Evolutionary conservation across 23 red algal species (phyloP), one percentile per base, ranked within the genome.

Genomic region (Pyropia haitanensis): DNA sequence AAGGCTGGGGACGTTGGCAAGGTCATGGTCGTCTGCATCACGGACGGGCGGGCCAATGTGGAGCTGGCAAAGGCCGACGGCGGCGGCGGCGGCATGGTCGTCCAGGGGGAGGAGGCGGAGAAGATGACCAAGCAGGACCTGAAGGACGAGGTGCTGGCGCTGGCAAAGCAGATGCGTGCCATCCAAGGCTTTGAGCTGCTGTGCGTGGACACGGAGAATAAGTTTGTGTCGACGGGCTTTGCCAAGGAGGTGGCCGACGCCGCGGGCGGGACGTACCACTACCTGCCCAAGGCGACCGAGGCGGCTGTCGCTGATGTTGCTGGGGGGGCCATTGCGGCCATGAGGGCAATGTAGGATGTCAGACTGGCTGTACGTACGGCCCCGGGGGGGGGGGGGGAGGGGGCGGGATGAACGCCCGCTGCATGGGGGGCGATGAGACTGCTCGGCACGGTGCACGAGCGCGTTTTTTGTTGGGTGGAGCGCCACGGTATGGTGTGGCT

Each of bases 181-280:
- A 44, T 98, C 10, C 22, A 26, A 33, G 88, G 88, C 18, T 60
- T 98, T 24, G 58, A 77, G 13, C 58, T 98, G 10, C 29, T 98
- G 26, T 89, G 85, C 51, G 91, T 98, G 34, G 94, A 98, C 71
- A 98, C 84, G 1, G 94, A 98, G 62, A 98, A 98, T 68, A 90
- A 98, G 58, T 98, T 98, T 81, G 94, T 98, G 24, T 85, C 77
- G 51, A 98, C 94, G 8, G 94, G 94, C 46, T 33, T 98, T n/a
- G 94, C 94, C 13, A 91, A 88, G 30, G 94, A 98, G 46, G 67
- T 98, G 58, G 94, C 94, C 14, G 61, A 87, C 1, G 56, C 34
- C 34, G 94, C 94, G 6, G 61, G 80, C 21, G 94, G 94, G 49
- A 75, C 79, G 53, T 98, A 98, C 65, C 80, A 98, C 49, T 91